Evolutionary conservation across 257 asterid genomes (phyloP).

Genomic region (Nicotiana obtusifolia): DNA sequence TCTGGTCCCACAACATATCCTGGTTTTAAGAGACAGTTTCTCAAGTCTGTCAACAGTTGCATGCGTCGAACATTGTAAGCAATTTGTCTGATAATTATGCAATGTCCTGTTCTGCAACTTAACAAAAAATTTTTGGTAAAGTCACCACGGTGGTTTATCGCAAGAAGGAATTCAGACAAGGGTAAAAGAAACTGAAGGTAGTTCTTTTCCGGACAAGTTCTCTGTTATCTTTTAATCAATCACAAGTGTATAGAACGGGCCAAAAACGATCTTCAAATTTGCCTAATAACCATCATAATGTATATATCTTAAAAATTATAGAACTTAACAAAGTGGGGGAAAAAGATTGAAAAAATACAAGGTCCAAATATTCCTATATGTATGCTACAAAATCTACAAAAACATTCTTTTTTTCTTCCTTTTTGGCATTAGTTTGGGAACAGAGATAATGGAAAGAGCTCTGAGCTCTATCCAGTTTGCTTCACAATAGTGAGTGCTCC

Average conservation of each 20-base stretch:
- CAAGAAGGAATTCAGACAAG: background rate
- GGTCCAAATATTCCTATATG: background rate
- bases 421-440: background rate
- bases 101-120: constrained; percentile 54
- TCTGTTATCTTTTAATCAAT: background rate
- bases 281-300: background rate
- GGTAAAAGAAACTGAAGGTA: background rate
- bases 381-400: background rate
- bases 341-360: background rate
- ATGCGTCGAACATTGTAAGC: constrained; percentile 37
- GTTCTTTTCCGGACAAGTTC: background rate
- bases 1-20: constrained; percentile 32
- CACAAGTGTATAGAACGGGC: background rate
- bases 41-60: constrained; percentile 23
- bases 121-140: background rate
- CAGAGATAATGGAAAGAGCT: background rate
- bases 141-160: background rate
- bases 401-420: background rate
- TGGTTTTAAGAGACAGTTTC: constrained; percentile 26
- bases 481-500: background rate
- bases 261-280: background rate
- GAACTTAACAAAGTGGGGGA: background rate
- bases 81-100: constrained; percentile 28
- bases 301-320: background rate
- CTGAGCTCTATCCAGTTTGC: background rate